These are phyloP conservation scores for Bremia lactucae DNA, from an alignment of 352 stramenopile genomes.

Conservation along the genomic window DNA sequence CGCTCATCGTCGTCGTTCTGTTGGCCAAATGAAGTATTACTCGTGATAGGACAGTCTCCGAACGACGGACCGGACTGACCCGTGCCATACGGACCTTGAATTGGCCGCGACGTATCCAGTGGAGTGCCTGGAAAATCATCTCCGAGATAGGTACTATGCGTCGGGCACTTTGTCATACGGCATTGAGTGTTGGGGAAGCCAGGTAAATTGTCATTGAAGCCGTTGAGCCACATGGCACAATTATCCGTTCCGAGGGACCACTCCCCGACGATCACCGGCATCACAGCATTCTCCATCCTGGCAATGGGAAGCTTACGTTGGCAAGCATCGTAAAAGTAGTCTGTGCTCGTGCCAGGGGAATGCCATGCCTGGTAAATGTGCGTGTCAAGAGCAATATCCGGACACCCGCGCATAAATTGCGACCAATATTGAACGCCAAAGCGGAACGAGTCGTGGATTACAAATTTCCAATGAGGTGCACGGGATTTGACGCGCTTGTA, in stretches of 20 bases:
- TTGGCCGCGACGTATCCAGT: conserved; percentile 72
- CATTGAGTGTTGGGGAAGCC: conserved; percentile 85
- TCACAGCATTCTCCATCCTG: conserved; percentile 87
- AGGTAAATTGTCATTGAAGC: conserved; percentile 33
- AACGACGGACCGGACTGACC: conserved; percentile 77
- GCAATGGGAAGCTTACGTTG: conserved; percentile 81
- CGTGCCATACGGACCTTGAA: conserved; percentile 79
- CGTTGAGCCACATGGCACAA: conserved; percentile 79
- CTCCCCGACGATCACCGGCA: conserved; percentile 92
- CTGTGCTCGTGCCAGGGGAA: conserved; percentile 44
- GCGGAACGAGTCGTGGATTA: conserved; percentile 93
- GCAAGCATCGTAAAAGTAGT: conserved; percentile 87
- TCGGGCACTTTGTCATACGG: conserved; percentile 76
- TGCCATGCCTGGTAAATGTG: conserved; percentile 93
- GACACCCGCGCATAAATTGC: conserved; percentile 72
- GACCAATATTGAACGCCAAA: conserved; percentile 72
- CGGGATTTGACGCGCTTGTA: conserved; percentile 90
- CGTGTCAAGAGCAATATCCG: conserved; percentile 90
- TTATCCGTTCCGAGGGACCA: conserved; percentile 87
- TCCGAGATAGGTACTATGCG: conserved; percentile 83
- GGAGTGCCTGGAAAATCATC: conserved; percentile 83
- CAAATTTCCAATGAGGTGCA: conserved; percentile 91
- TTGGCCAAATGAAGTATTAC: conserved; percentile 76
- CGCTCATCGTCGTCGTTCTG: conserved; percentile 73
- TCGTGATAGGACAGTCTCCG: conserved; percentile 79